These are phyloP conservation scores for Boletus smithii DNA, from an alignment of 1,284 basidiomycete genomes.

Conservation along the genomic window DNA sequence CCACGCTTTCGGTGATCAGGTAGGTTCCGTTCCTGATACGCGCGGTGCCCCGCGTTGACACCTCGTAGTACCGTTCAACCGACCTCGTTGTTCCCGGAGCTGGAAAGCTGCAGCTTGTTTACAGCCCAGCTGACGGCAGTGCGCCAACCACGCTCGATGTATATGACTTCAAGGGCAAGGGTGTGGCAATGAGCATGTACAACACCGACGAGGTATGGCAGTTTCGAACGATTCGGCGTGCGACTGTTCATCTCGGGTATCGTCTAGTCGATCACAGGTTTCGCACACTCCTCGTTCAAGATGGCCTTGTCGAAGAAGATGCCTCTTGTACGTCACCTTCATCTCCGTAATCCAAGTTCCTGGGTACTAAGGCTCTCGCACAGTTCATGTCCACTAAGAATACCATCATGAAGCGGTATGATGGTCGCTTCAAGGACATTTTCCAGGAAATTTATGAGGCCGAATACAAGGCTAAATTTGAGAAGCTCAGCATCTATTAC, in stretches of 20 bases:
- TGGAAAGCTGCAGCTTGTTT: slow-evolving; percentile 88
- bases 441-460: slow-evolving; percentile 92
- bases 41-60: slow-evolving; percentile 4
- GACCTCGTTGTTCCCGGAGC: slow-evolving; percentile 86
- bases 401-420: slow-evolving; percentile 95
- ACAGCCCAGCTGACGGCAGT: slow-evolving; percentile 72
- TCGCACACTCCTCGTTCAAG: slow-evolving; percentile 97
- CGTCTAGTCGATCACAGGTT: slow-evolving; percentile 81
- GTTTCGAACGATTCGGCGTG: not conserved
- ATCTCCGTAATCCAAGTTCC: slow-evolving; percentile 3
- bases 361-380: not conserved
- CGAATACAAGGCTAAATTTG: slow-evolving; percentile 83
- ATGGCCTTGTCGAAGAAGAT: slow-evolving; percentile 97
- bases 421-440: slow-evolving; percentile 98
- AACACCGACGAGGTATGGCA: slow-evolving; percentile 82
- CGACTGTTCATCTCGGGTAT: slow-evolving; percentile 7
- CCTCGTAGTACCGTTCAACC: slow-evolving; percentile 77
- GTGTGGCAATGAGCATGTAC: slow-evolving; percentile 93
- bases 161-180: slow-evolving; percentile 86
- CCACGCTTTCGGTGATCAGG: slow-evolving; percentile 94
- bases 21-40: slow-evolving; percentile 32
- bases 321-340: slow-evolving; percentile 59
- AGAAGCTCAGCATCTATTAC: slow-evolving; percentile 87
- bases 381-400: slow-evolving; percentile 98
- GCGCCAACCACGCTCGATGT: slow-evolving; percentile 70